Percentiles rank a stretch among this genome's conserved stretches.
Evolutionary conservation across 495 filamentous ascomycete genomes (phyloP).

Genomic region (Evernia prunastri): DNA sequence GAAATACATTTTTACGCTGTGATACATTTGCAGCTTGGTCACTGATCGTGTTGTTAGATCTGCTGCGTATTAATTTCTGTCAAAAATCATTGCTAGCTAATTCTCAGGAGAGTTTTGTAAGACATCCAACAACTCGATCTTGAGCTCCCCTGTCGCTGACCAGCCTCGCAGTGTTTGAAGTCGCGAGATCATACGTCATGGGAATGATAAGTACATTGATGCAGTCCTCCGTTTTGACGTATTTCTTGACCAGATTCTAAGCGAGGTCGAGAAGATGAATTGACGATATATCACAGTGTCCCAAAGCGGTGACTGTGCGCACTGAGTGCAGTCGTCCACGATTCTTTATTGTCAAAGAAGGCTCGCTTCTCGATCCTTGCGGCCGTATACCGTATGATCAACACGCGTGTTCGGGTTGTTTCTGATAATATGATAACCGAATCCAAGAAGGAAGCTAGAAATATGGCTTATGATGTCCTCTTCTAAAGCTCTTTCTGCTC

Average conservation of each 20-base stretch:
- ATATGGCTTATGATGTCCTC: too few relatives aligned
- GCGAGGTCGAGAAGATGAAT: conserved; percentile 64
- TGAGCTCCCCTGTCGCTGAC: too few relatives aligned
- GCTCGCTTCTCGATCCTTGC: conserved; percentile 51
- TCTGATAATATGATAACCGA: conserved; percentile 61
- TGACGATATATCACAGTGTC: too few relatives aligned
- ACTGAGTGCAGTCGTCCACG: conserved; percentile 45
- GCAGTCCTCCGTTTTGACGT: conserved; percentile 56
- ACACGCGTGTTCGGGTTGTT: conserved; percentile 47
- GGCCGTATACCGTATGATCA: conserved; percentile 43
- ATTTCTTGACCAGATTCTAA: conserved; percentile 58
- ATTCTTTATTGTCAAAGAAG: conserved; percentile 47
- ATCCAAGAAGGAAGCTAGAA: conserved; percentile 54
- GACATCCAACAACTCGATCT: too few relatives aligned
- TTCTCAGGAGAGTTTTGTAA: conserved; percentile 81
- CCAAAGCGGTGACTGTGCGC: conserved; percentile 51
- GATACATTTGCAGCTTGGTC: too few relatives aligned
- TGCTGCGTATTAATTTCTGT: too few relatives aligned
- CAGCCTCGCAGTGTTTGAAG: conserved; percentile 58
- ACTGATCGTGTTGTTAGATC: too few relatives aligned
- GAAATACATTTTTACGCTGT: too few relatives aligned
- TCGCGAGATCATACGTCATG: conserved; percentile 68
- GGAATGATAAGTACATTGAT: conserved; percentile 68
- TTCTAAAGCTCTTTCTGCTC: too few relatives aligned
- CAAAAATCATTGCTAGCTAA: too few relatives aligned